Evolutionary conservation across 2,329 filamentous ascomycete genomes (phyloP), one percentile per base, ranked within the genome.

Genomic region (Stagonosporopsis rhizophila): DNA sequence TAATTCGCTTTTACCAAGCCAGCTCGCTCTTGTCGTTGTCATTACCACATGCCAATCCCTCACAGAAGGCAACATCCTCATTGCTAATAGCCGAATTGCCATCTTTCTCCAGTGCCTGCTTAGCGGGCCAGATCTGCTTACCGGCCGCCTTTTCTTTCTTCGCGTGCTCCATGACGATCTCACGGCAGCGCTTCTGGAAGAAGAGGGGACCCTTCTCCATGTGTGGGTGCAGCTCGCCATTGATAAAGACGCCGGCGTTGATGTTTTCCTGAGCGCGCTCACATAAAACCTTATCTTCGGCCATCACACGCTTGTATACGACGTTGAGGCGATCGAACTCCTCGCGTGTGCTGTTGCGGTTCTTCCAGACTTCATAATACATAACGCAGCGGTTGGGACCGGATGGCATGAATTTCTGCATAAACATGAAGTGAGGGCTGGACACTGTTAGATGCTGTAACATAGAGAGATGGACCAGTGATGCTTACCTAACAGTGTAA

Each of bases 281-380:
- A 75, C 86, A 88, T 23, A 89, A 81, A 8, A 82, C 78, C 67
- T 88, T 88, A 76, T 89, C 86, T 71, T 89, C 86, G 1, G 80
- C 79, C 82, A 88, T 84, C 71, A 89, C 81, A 35, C 83, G 82
- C 73, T 85, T 85, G 77, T 87, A 88, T 64, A 88, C 83, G 41
- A 82, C 73, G 70, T 80, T 81, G 71, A 88, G 84, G 48, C 78
- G 72, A 14, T 79, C 73, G 68, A 88, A 88, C 56, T 86, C 82
- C 23, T 82, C 81, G 15, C 87, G 82, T n/a, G 78, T 79, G 4
- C 85, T 82, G 68, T 83, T 75, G 69, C 84, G 85, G 79, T 88
- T 84, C 57, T 84, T 80, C 78, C 81, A 88, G 45, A 88, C 82
- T 67, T 89, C 84, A 71, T 88, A 88, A 53, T 79, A 78, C 82